These are phyloP conservation scores for Neurospora pannonica DNA, from an alignment of 495 filamentous ascomycete genomes.

Conservation along the genomic window DNA sequence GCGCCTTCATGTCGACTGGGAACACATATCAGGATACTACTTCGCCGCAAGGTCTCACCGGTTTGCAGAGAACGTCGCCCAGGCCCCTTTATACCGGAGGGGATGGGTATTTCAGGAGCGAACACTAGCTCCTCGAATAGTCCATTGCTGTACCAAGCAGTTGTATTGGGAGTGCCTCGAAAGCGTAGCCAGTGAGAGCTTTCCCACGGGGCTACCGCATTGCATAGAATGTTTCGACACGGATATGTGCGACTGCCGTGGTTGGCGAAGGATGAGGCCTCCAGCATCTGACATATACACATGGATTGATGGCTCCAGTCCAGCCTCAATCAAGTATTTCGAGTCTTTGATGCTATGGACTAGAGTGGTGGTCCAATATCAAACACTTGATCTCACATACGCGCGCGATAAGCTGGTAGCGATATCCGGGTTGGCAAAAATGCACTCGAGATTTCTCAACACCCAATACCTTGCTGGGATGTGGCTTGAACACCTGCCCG, in stretches of 20 bases:
- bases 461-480: not conserved
- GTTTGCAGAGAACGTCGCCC: not conserved
- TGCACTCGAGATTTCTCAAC: not conserved
- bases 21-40: not conserved
- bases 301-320: fast-evolving
- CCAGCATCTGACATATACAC: not conserved
- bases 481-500: not conserved
- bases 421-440: not conserved
- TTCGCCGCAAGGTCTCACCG: not conserved
- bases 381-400: not conserved
- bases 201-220: not conserved
- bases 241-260: not conserved
- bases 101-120: conserved; percentile 4
- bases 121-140: not conserved
- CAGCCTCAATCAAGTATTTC: not conserved
- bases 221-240: not conserved
- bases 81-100: not conserved
- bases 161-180: conserved; percentile 1
- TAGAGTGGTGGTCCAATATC: fast-evolving
- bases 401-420: not conserved
- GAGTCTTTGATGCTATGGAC: not conserved
- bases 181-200: not conserved
- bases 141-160: not conserved
- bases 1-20: not conserved
- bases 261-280: not conserved